phyloP scores from a whole-genome alignment of 768 basidiomycete genomes.

The Boletellus emodensis region DNA sequence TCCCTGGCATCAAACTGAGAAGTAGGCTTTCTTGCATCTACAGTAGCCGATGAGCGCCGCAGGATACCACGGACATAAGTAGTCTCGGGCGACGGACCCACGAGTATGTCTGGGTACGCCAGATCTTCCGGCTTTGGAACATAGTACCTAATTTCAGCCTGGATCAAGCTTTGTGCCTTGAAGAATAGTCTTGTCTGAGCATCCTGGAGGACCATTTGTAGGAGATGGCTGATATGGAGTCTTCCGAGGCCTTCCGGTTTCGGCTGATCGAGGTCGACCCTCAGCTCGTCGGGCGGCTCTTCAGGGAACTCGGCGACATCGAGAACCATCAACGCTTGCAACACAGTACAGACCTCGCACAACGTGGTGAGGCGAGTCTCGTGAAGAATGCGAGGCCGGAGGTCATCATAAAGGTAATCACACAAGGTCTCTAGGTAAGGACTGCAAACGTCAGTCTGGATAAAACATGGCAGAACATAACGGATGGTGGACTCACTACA shows the following conservation, averaged over 20 bases:
- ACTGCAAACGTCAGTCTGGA: constrained; percentile 38
- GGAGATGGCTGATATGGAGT: constrained; percentile 74
- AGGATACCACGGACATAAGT: not conserved
- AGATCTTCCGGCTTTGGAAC: constrained; percentile 74
- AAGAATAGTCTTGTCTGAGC: constrained; percentile 95
- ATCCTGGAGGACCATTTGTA: constrained; percentile 91
- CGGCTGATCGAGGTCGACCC: constrained; percentile 36
- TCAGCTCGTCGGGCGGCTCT: constrained; percentile 31
- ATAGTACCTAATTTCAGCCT: constrained; percentile 84
- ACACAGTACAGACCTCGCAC: constrained; percentile 93
- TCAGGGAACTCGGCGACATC: constrained; percentile 52
- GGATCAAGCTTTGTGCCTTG: constrained; percentile 90
- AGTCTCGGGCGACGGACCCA: constrained; percentile 43
- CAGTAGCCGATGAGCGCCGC: constrained; percentile 5
- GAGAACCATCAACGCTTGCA: constrained; percentile 94
- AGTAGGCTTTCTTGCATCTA: constrained; percentile 45
- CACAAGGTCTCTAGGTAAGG: constrained; percentile 88
- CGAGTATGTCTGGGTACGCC: constrained; percentile 80
- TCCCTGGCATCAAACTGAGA: constrained; percentile 51
- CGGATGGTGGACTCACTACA: constrained; percentile 49
- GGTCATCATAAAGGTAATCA: constrained; percentile 92
- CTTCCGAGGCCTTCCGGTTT: constrained; percentile 44
- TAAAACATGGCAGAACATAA: constrained; percentile 6
- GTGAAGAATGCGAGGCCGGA: constrained; percentile 92
- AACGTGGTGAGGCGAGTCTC: constrained; percentile 84